Percentiles rank a stretch among this genome's conserved stretches.
Evolutionary conservation across 2,329 filamentous ascomycete species (phyloP).

Genomic region (Fusarium falciforme): DNA sequence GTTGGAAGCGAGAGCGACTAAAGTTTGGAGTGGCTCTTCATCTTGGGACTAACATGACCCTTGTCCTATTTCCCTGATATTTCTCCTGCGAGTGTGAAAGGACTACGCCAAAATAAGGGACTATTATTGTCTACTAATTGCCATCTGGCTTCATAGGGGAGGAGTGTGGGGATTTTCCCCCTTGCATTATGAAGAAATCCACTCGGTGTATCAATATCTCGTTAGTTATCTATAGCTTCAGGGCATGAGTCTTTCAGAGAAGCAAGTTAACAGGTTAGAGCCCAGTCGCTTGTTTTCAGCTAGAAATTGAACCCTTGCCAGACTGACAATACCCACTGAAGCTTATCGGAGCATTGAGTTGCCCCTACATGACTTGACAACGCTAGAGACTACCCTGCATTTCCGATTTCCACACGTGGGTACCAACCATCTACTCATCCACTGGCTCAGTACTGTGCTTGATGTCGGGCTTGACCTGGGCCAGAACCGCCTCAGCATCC

Average conservation of each 20-base stretch:
- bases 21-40: background rate
- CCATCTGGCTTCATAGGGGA: background rate
- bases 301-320: background rate
- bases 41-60: background rate
- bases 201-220: background rate
- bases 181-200: background rate
- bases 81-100: background rate
- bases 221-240: background rate
- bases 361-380: too few species aligned
- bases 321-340: background rate
- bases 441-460: background rate
- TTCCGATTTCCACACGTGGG: background rate
- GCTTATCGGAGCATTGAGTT: background rate
- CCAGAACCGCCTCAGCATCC: background rate
- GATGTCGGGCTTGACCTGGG: background rate
- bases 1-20: background rate
- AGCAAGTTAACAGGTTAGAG: background rate
- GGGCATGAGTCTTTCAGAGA: background rate
- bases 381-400: too few species aligned
- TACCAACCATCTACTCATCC: background rate
- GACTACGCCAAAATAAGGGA: too few species aligned
- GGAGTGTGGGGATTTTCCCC: background rate
- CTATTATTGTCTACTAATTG: background rate
- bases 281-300: background rate
- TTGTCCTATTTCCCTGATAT: background rate